phyloP scores from a whole-genome alignment of 1,284 basidiomycete genomes.

The Trichosporon sp. region DNA sequence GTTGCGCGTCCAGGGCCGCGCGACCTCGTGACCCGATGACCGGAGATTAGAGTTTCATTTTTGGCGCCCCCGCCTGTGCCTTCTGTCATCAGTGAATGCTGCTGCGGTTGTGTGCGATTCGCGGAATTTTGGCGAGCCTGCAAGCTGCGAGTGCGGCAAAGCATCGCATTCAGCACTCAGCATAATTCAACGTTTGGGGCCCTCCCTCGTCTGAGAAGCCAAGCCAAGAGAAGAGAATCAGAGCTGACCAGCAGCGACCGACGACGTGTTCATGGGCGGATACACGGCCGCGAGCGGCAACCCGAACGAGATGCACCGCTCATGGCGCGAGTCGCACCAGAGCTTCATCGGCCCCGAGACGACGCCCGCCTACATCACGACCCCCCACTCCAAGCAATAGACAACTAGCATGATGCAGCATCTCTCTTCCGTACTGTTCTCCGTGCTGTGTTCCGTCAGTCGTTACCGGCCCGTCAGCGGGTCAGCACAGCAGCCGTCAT shows the following conservation, averaged over 20 bases:
- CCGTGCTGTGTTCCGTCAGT: neutral
- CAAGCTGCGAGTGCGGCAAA: neutral
- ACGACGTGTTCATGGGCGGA: slow-evolving; percentile 45
- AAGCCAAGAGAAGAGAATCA: too few species aligned
- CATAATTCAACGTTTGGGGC: neutral
- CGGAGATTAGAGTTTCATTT: slow-evolving; percentile 4
- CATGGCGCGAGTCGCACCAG: slow-evolving; percentile 15
- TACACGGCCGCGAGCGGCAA: slow-evolving; percentile 42
- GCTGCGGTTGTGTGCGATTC: neutral
- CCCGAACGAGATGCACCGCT: slow-evolving; percentile 31
- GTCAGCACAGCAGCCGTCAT: too few species aligned
- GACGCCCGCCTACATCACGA: neutral
- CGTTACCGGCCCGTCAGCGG: neutral
- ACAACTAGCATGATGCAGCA: neutral
- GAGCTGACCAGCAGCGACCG: slow-evolving; percentile 23
- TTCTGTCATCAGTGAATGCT: neutral
- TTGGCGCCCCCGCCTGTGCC: neutral
- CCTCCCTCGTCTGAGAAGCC: neutral
- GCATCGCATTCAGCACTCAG: neutral
- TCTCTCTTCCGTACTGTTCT: neutral
- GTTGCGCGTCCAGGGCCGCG: neutral
- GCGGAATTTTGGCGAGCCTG: neutral
- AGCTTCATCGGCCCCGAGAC: neutral
- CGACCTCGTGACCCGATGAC: neutral
- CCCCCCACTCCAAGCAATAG: neutral